phyloP scores from a whole-genome alignment of 345 rosid genomes.

The Eucalyptus regnans region DNA sequence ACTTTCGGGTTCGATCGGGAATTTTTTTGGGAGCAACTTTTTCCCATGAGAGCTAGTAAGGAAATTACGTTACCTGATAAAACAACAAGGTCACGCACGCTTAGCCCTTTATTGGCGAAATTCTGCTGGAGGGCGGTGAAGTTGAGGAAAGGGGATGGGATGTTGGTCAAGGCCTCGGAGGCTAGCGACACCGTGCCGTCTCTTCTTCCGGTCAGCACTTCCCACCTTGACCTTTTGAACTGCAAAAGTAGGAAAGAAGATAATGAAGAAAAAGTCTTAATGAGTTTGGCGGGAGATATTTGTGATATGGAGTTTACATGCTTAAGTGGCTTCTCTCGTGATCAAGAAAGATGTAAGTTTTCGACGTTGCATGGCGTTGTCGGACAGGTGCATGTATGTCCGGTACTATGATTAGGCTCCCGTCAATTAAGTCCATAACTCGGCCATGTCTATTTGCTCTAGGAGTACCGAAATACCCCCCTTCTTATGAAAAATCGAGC shows the following conservation, averaged over 20 bases:
- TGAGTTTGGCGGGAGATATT: neutral
- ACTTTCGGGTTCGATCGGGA: neutral
- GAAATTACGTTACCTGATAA: constrained; percentile 20
- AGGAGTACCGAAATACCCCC: neutral
- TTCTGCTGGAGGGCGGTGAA: constrained; percentile 10
- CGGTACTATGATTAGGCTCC: neutral
- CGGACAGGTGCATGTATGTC: neutral
- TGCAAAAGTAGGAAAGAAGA: neutral
- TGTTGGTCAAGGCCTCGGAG: constrained; percentile 2
- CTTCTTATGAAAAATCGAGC: neutral
- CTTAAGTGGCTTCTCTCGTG: neutral
- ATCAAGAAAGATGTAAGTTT: neutral
- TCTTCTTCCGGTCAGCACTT: constrained; percentile 32
- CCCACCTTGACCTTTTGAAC: constrained; percentile 25
- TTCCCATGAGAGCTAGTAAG: neutral
- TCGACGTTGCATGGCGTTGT: neutral
- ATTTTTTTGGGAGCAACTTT: neutral
- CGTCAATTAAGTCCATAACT: neutral
- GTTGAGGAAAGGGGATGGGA: constrained; percentile 19
- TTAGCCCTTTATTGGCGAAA: constrained; percentile 22
- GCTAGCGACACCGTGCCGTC: constrained; percentile 23
- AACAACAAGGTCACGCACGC: constrained; percentile 26
- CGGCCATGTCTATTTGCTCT: neutral
- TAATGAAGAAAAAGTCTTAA: neutral
- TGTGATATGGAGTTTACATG: neutral